Conservation (phyloP, 2,329 filamentous ascomycete genomes). For the Pseudocercospora crystallina region DNA sequence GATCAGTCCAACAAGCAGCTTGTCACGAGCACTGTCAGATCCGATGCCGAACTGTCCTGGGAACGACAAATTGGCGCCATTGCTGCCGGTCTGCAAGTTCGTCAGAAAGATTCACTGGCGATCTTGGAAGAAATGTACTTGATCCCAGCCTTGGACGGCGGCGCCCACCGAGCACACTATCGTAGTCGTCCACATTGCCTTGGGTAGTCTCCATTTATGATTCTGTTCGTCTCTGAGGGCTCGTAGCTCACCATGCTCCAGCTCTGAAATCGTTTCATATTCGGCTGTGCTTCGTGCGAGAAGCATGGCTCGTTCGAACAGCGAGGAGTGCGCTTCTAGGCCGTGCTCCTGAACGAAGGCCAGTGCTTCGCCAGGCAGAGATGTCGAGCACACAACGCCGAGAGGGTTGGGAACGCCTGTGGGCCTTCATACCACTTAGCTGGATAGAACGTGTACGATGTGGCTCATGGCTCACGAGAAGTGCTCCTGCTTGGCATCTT, state of each 20-base stretch:
- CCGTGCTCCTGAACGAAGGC: slow-evolving; percentile 2
- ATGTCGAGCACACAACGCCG: too few species aligned
- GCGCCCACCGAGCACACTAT: slow-evolving; percentile 16
- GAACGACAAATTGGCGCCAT: slow-evolving; percentile 30
- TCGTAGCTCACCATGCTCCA: slow-evolving; percentile 46
- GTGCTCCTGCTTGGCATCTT: too few species aligned
- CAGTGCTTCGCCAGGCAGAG: too few species aligned
- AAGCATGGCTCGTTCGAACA: not conserved
- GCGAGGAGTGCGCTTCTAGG: not conserved
- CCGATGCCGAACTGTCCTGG: slow-evolving; percentile 27
- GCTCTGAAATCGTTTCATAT: slow-evolving; percentile 47
- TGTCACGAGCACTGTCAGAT: slow-evolving; percentile 11
- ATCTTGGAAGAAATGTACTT: slow-evolving; percentile 4
- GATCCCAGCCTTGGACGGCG: slow-evolving; percentile 32
- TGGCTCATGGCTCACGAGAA: too few species aligned
- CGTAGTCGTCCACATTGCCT: slow-evolving; percentile 48
- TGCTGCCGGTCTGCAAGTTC: not conserved
- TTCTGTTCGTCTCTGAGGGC: slow-evolving; percentile 46
- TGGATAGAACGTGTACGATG: too few species aligned
- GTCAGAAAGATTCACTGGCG: too few species aligned
- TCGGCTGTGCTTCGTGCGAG: not conserved
- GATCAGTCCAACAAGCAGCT: slow-evolving; percentile 41
- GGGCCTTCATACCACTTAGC: too few species aligned
- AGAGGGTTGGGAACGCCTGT: too few species aligned
- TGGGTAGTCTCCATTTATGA: slow-evolving; percentile 53